These are phyloP conservation scores for Saprolegnia diclina DNA, from an alignment of 352 stramenopile species.

Conservation along the genomic window DNA sequence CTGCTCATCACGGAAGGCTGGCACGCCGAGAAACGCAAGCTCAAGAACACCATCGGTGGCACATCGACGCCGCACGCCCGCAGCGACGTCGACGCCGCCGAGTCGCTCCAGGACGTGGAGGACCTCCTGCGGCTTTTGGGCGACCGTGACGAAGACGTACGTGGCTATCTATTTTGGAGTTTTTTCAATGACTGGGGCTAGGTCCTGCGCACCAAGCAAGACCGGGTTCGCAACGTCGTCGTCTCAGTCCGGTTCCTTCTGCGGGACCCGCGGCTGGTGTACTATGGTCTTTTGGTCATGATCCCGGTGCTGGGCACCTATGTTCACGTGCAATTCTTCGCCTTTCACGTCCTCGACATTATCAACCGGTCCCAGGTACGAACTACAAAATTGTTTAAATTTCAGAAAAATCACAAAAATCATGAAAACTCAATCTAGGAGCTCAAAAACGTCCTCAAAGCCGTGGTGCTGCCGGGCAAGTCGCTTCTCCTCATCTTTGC, in stretches of 20 bases:
- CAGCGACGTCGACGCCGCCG: conserved; percentile 36
- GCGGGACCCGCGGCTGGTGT: background rate
- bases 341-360: conserved; percentile 69
- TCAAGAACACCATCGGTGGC: background rate
- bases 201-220: background rate
- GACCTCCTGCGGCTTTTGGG: conserved; percentile 46
- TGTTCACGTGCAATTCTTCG: conserved; percentile 63
- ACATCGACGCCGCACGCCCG: background rate
- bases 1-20: conserved; percentile 15
- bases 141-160: background rate
- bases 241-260: conserved; percentile 1
- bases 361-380: conserved; percentile 53
- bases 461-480: conserved; percentile 49
- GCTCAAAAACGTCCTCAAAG: conserved; percentile 62
- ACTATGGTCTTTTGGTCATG: background rate
- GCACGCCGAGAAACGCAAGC: conserved; percentile 9
- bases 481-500: conserved; percentile 58
- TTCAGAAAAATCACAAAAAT: background rate
- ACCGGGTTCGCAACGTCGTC: background rate
- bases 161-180: too few species aligned
- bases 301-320: conserved; percentile 27
- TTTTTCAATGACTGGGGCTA: background rate
- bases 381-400: background rate
- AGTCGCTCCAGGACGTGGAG: conserved; percentile 62
- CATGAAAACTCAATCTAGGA: conserved; percentile 29